Conservation (phyloP, 2,329 filamentous ascomycete genomes). For the Colletotrichum horii region DNA sequence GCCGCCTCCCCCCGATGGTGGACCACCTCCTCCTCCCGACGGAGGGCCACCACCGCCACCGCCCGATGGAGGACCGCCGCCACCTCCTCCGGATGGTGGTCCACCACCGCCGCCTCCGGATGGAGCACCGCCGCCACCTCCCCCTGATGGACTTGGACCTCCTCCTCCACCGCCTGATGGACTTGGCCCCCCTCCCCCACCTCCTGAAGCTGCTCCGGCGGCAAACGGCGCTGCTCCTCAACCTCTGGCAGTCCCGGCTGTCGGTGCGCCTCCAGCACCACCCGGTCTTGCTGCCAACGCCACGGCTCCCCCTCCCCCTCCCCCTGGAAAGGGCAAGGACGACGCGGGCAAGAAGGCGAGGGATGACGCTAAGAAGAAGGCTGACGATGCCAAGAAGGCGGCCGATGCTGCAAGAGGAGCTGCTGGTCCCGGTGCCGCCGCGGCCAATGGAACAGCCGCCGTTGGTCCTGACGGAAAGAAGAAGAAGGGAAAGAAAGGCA, state of each 20-base stretch:
- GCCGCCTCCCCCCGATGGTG: neutral
- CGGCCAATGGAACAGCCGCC: neutral
- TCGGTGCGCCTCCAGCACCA: neutral
- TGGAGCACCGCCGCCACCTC: neutral
- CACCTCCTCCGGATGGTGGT: neutral
- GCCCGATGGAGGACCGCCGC: neutral
- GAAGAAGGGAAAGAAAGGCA: neutral
- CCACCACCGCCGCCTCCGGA: neutral
- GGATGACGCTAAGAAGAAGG: neutral
- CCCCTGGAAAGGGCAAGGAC: neutral
- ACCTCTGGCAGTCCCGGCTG: neutral
- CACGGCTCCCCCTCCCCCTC: neutral
- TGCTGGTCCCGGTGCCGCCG: neutral
- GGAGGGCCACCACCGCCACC: neutral
- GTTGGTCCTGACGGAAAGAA: neutral
- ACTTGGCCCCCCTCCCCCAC: neutral
- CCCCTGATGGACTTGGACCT: neutral
- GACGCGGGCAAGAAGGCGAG: neutral
- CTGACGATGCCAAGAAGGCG: slow-evolving; percentile 2
- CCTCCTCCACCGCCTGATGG: neutral
- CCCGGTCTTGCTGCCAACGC: neutral
- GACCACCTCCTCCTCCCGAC: neutral
- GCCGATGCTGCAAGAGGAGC: neutral
- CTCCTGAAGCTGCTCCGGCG: neutral
- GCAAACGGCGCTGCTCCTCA: neutral